Evolutionary conservation across 2,329 filamentous ascomycete species (phyloP).

Genomic region (Sclerotinia nivalis): DNA sequence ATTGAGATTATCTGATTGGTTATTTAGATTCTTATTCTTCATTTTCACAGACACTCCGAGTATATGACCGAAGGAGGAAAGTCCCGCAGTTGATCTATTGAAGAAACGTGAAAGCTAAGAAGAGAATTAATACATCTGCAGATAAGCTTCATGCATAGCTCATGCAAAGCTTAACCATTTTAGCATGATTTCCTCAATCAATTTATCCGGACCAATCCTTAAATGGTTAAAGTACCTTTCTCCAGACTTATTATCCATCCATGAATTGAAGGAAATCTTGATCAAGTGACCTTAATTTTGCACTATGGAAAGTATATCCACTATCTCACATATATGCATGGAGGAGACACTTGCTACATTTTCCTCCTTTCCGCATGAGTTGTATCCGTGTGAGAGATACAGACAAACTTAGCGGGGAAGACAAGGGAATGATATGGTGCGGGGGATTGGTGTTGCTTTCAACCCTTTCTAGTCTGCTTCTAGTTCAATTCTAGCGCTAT

Average conservation of each 20-base stretch:
- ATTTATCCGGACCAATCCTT: background rate
- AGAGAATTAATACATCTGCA: background rate
- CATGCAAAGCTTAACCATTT: background rate
- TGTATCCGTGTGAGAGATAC: background rate
- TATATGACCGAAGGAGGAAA: background rate
- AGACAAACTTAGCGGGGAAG: background rate
- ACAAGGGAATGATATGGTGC: background rate
- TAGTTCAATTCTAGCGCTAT: background rate
- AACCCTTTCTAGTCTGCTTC: constrained; percentile 3
- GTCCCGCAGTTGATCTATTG: background rate
- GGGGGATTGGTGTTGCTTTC: background rate
- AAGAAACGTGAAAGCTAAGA: background rate
- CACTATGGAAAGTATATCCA: too few species aligned
- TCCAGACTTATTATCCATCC: background rate
- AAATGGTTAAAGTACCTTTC: background rate
- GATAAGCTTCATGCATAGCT: background rate
- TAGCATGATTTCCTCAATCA: background rate
- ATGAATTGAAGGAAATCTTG: background rate
- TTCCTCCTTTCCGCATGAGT: background rate
- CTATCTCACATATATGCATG: background rate
- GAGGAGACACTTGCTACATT: background rate
- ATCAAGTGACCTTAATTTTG: background rate
- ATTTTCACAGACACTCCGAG: background rate
- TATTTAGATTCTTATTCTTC: background rate
- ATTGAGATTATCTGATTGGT: background rate